Base-by-base conservation (phyloP, 345 rosid species). In the Eutrema heterophyllum region DNA sequence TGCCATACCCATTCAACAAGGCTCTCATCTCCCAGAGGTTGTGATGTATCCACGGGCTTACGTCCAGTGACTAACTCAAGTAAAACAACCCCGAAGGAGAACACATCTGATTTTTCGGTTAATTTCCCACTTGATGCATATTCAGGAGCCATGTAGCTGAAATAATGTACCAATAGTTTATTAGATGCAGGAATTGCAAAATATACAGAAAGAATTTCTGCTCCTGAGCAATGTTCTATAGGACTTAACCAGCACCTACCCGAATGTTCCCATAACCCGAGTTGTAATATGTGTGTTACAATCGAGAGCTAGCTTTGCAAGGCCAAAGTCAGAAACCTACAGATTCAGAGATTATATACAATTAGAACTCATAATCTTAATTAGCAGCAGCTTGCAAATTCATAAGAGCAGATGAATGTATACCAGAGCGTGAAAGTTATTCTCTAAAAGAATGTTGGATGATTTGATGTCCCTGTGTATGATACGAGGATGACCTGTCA, bases 301-400 rank as follows among this genome's bases (percentile, higher is more conserved):
- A 62, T 94, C 98, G 6, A 88, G 85, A 72, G 91, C 95, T 85
- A 94, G 80, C 78, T 91, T 94, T 72, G 98, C 98, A 70, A 91
- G 96, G 63, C 98, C 98, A 76, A 94, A 94, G 76, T 94, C 98
- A n/a, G 96, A 84, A 86, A 94, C 98, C 98, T 94, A 86, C 12
- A 70, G 41, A 71, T 66, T 30, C 73, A 69, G 33, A 73, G 41
- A 38, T 40, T n/a, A 60, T 39, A 67, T 60, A 76, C 15, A 15
- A 30, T 67, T 67, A 82, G 70, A 72, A 43, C 32, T 65, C 46
- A 64, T 73, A 30, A 59, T 40, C 53, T 50, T 16, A 39, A 57
- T 50, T 32, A 43, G 57, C 58, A 39, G 59, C 45, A 16, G 52
- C 59, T 39, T 30, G 64, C 10, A 48, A 36, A 13, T 6, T 45